Base-by-base conservation (phyloP, 1,139 yeast genomes). In the Debaryomycetaceae sp. region DNA sequence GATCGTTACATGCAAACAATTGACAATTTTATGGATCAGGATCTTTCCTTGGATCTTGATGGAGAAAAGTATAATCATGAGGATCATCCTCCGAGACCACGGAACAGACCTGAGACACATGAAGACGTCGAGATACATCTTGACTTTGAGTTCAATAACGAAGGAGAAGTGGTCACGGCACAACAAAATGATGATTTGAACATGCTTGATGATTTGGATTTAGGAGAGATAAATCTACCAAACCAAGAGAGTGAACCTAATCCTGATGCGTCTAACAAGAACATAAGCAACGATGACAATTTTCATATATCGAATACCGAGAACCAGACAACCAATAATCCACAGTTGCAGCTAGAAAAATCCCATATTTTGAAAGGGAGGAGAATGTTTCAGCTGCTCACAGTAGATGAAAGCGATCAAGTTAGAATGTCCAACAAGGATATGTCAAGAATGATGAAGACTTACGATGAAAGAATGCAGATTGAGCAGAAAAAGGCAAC, bases 121-220 rank as follows among this genome's bases (percentile, higher is more conserved):
- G 14, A 22, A n/a, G 33, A 20, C n/a, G 24, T 34, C 9, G 40
- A 37, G n/a, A 40, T 33, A 8, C 41, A 37, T 6, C 36, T 49
- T 7, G 53, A 50, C 35, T 52, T 56, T 45, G 56, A 53, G 24
- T 53, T 56, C 38, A 45, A 54, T 43, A 40, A 48, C 22, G 51
- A 55, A 34, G 59, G 56, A 14, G 52, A 47, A 37, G 53, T 43
- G 46, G 52, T 39, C 36, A 49, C 34, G 20, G 34, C 29, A 6
- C 40, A 9, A 7, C 41, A 37, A 27, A 45, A 36, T 5, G 42
- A 29, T 24, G 40, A 41, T 6, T 11, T 27, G 8, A 33, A 29
- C 22, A 46, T 37, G 13, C 40, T 37, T 9, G 48, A 41, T 8
- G 39, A 37, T 8, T 38, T 43, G 17, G 46, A 43, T 13, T 37